These are phyloP conservation scores for Metschnikowia amazonensis DNA, from an alignment of 805 yeast genomes.

Conservation along the genomic window DNA sequence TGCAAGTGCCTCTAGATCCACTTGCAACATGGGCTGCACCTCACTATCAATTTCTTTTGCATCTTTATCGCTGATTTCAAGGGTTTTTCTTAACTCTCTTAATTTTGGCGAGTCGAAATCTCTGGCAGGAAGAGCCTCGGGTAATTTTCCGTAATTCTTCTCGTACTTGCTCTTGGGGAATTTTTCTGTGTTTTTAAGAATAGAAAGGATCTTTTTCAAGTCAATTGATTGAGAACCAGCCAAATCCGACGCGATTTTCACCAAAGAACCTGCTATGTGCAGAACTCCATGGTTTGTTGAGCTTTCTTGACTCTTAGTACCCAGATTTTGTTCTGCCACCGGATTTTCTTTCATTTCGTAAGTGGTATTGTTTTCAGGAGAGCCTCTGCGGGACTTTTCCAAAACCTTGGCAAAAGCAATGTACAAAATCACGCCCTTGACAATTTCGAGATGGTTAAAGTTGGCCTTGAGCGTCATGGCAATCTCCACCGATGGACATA, in stretches of 20 bases:
- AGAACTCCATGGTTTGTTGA: background rate
- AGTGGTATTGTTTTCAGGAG: background rate
- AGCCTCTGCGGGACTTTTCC: constrained; percentile 21
- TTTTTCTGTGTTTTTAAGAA: constrained; percentile 36
- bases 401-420: constrained; percentile 80
- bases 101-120: constrained; percentile 84
- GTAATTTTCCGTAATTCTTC: constrained; percentile 66
- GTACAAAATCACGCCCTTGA: constrained; percentile 70
- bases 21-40: constrained; percentile 42
- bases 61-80: constrained; percentile 32
- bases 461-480: constrained; percentile 78
- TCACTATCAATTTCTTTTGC: constrained; percentile 8
- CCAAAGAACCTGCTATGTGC: background rate
- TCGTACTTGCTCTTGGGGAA: constrained; percentile 46
- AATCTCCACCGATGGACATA: constrained; percentile 64
- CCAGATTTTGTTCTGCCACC: background rate
- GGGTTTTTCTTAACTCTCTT: constrained; percentile 73
- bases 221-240: constrained; percentile 21
- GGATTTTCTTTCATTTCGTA: background rate
- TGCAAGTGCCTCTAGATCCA: constrained; percentile 77
- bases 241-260: background rate
- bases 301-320: background rate
- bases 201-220: constrained; percentile 39
- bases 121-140: constrained; percentile 64
- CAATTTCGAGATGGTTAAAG: constrained; percentile 77